Evolutionary conservation across 306 rosid genomes (phyloP).

Genomic region (Quercus bicolor): DNA sequence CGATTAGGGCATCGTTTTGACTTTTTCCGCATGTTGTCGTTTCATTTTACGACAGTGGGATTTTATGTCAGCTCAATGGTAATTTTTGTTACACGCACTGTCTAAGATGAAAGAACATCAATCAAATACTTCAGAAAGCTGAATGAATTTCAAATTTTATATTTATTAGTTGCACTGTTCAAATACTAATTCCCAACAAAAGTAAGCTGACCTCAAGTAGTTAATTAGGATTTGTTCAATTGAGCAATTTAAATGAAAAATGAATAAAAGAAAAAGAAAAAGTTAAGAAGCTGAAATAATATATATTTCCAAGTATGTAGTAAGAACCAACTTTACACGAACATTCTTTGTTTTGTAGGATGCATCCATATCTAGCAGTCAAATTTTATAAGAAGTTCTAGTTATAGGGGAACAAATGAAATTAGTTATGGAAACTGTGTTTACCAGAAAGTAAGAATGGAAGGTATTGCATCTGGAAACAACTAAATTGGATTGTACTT

Average conservation of each 20-base stretch:
- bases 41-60: conserved; percentile 83
- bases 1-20: conserved; percentile 95
- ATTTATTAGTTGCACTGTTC: background rate
- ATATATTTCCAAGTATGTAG: too few species aligned
- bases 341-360: too few species aligned
- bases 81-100: conserved; percentile 26
- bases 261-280: too few species aligned
- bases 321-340: too few species aligned
- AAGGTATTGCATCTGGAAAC: background rate
- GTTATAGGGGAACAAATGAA: background rate
- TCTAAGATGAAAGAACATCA: background rate
- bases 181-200: background rate
- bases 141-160: background rate
- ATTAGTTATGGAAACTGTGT: background rate
- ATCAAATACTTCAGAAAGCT: background rate
- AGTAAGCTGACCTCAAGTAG: background rate
- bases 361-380: too few species aligned
- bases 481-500: background rate
- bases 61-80: conserved; percentile 86
- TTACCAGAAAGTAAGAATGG: background rate
- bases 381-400: too few species aligned
- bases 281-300: too few species aligned
- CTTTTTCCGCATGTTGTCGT: conserved; percentile 96
- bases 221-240: background rate
- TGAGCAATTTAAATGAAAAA: too few species aligned